A percentile compares a stretch with the other conserved stretches of the same genome.
Evolutionary conservation across 495 filamentous ascomycete genomes (phyloP).

Genomic region (Penicillium longicatenatum): DNA sequence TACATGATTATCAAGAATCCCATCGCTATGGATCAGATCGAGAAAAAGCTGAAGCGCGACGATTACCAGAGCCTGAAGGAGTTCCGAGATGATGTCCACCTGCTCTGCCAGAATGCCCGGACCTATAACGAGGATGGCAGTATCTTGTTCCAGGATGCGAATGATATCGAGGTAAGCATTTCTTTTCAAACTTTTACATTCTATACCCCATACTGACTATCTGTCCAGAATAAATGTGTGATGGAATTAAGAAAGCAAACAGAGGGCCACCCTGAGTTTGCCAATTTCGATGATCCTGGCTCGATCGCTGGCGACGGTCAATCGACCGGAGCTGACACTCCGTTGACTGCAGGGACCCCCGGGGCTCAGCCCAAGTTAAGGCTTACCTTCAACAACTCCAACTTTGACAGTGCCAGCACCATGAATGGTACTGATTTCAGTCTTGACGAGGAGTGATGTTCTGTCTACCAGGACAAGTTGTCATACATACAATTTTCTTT

Average conservation of each 20-base stretch:
- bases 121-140: slow-evolving; percentile 96
- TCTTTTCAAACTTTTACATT: slow-evolving; percentile 9
- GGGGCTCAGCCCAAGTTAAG: slow-evolving; percentile 58
- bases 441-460: slow-evolving; percentile 38
- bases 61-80: slow-evolving; percentile 81
- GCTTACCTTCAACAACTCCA: slow-evolving; percentile 55
- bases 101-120: slow-evolving; percentile 86
- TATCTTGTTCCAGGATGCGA: slow-evolving; percentile 87
- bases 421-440: slow-evolving; percentile 33
- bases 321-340: slow-evolving; percentile 71
- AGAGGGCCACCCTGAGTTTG: slow-evolving; percentile 70
- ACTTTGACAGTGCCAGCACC: slow-evolving; percentile 34
- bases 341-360: slow-evolving; percentile 56
- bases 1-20: slow-evolving; percentile 89
- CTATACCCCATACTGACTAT: slow-evolving; percentile 29
- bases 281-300: slow-evolving; percentile 64
- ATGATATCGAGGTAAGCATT: slow-evolving; percentile 79
- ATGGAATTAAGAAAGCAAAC: slow-evolving; percentile 69
- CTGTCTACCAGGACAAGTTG: slow-evolving; percentile 10
- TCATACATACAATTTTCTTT: slow-evolving; percentile 15
- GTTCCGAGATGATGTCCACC: slow-evolving; percentile 77
- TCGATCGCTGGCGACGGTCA: slow-evolving; percentile 56
- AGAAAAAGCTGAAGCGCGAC: slow-evolving; percentile 89
- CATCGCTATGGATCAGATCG: slow-evolving; percentile 91
- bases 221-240: slow-evolving; percentile 61